Evolutionary conservation across 768 basidiomycete genomes (phyloP).

Genomic region (Mrakia hoshinonis): DNA sequence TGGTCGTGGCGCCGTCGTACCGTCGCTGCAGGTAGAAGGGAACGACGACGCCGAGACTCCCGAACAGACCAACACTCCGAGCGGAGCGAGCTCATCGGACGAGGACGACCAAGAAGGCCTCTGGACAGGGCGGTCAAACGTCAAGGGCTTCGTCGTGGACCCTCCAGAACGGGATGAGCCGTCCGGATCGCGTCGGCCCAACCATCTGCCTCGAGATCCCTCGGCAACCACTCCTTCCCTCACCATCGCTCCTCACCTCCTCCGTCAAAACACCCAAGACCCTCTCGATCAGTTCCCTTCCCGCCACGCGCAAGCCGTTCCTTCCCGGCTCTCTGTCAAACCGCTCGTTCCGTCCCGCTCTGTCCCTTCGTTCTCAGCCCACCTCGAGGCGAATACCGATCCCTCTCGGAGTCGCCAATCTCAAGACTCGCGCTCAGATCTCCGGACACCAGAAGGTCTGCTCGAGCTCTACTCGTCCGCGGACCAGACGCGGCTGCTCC

Average conservation of each 20-base stretch:
- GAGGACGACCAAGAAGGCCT: constrained; percentile 7
- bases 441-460: constrained; percentile 18
- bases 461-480: constrained; percentile 40
- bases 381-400: constrained; percentile 1
- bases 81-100: not conserved
- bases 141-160: not conserved
- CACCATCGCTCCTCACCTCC: constrained; percentile 22
- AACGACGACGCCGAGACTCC: not conserved
- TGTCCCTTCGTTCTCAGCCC: constrained; percentile 3
- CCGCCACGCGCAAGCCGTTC: not conserved
- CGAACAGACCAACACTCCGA: not conserved
- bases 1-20: constrained; percentile 1
- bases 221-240: constrained; percentile 21
- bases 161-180: not conserved
- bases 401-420: constrained; percentile 2
- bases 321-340: constrained; percentile 10
- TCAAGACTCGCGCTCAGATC: constrained; percentile 2
- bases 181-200: not conserved
- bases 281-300: constrained; percentile 15
- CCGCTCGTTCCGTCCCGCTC: constrained; percentile 20
- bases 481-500: constrained; percentile 33
- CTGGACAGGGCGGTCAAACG: constrained; percentile 13
- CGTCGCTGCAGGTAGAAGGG: too few species aligned
- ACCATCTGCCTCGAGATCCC: not conserved
- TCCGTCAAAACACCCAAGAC: constrained; percentile 26